Evolutionary conservation across 495 filamentous ascomycete genomes (phyloP).

Genomic region (Parmelia sp.): DNA sequence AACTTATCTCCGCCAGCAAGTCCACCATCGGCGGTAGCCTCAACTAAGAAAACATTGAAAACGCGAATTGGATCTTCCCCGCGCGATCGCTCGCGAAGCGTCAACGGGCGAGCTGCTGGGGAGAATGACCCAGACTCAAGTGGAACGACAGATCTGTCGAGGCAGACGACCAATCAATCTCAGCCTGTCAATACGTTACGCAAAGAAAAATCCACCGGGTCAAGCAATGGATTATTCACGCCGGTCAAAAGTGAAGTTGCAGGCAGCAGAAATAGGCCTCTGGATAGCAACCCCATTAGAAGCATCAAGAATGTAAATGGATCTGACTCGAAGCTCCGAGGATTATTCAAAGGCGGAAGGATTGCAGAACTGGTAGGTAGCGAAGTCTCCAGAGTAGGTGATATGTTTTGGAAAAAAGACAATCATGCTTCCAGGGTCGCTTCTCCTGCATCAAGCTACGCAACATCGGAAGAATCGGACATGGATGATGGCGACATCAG

Average conservation of each 20-base stretch:
- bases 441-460: constrained; percentile 37
- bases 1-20: constrained; percentile 50
- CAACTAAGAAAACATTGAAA: constrained; percentile 44
- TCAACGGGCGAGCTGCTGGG: constrained; percentile 20
- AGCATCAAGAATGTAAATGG: constrained; percentile 23
- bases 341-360: constrained; percentile 50
- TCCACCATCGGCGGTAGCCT: constrained; percentile 46
- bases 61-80: constrained; percentile 39
- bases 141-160: constrained; percentile 7
- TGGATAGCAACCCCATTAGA: constrained; percentile 18
- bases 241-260: constrained; percentile 17
- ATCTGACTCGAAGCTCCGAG: constrained; percentile 36
- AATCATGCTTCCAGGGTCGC: constrained; percentile 35
- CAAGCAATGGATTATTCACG: constrained; percentile 21
- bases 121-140: constrained; percentile 21
- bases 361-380: constrained; percentile 50
- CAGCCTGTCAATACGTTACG: constrained; percentile 3
- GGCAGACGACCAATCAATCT: constrained; percentile 12
- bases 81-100: constrained; percentile 42
- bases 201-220: constrained; percentile 8
- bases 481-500: constrained; percentile 36
- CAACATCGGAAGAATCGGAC: constrained; percentile 40
- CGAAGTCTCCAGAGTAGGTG: constrained; percentile 53
- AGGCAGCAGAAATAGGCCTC: constrained; percentile 12
- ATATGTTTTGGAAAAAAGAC: constrained; percentile 50